Evolutionary conservation across 805 yeast species (phyloP).

Genomic region (Lachancea thermotolerans): DNA sequence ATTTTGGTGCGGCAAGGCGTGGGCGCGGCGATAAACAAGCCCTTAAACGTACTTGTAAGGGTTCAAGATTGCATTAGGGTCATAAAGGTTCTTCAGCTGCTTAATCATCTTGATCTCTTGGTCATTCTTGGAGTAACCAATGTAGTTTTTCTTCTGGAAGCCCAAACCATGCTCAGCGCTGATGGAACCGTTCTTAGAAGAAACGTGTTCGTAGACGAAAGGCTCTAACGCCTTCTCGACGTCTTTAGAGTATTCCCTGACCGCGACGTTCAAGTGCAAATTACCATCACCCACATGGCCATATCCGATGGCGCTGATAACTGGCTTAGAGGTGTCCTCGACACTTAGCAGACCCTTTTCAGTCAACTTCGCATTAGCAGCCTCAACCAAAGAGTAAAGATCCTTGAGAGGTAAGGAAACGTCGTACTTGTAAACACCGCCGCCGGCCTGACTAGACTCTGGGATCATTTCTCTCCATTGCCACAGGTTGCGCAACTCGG

Average conservation of each 20-base stretch:
- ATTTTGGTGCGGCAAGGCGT: background rate
- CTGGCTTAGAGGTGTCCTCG: conserved; percentile 57
- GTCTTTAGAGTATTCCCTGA: conserved; percentile 68
- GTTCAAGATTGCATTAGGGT: conserved; percentile 87
- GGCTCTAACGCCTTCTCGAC: conserved; percentile 86
- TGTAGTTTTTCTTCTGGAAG: conserved; percentile 87
- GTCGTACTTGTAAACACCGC: conserved; percentile 97
- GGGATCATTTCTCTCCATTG: conserved; percentile 92
- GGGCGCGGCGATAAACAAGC: conserved; percentile 32
- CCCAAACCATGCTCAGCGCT: conserved; percentile 98
- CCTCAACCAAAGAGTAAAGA: conserved; percentile 77
- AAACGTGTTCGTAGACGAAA: conserved; percentile 87
- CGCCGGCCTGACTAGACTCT: conserved; percentile 76
- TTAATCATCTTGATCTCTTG: conserved; percentile 69
- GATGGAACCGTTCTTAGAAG: conserved; percentile 67
- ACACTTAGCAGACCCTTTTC: conserved; percentile 56
- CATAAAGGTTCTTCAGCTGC: conserved; percentile 71
- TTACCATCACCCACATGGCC: conserved; percentile 99
- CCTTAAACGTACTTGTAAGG: conserved; percentile 81
- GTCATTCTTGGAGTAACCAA: conserved; percentile 75
- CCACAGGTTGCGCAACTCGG: conserved; percentile 82
- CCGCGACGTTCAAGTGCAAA: conserved; percentile 87
- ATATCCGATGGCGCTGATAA: conserved; percentile 84
- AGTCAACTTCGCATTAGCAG: conserved; percentile 53
- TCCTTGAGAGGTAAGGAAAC: conserved; percentile 83